Evolutionary conservation across 257 asterid genomes (phyloP), one percentile per base, ranked within the genome.

Genomic region (Thymus quinquecostatus): DNA sequence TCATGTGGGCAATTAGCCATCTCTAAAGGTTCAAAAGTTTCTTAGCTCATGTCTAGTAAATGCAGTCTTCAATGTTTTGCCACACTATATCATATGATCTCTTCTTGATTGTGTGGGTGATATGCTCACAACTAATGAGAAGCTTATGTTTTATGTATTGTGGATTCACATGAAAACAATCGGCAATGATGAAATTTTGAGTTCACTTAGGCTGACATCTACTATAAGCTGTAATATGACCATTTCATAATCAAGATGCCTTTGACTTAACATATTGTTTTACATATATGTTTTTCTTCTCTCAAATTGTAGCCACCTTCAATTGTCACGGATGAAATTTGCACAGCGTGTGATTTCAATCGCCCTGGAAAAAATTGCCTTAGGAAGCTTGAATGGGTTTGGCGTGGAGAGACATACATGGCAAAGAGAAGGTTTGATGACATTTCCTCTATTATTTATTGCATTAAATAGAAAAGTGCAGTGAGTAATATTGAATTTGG

Each of bases 361-460:
- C 99, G 99, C 68, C 99, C 97, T 3, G 99, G 98, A 57, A 94
- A 94, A 82, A 89, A 85, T 64, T 94, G 99, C 86, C 98, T 94
- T 36, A 78, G 99, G 81, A 94, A 84, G 89, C 97, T 94, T 77
- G 98, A 94, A 78, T 94, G 99, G 99, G 99, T 91, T 77, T 94
- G 99, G 99, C 96, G 99, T 73, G 99, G 99, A 73, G 98, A 91
- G 86, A 86, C 90, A 65, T 94, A 89, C 86, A 89, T 44, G 87
- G 99, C 97, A 77, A 94, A 94, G 89, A 88, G 92, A 86, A 94
- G 99, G 99, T 94, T 60, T 68, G 57, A 55, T 69, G 77, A 60
- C 54, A 64, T 64, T 72, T 77, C 59, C 74, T 64, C 68, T 77
- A 64, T 21, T 58, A 30, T 29, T 64, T 68, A 38, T 69, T 49